Evolutionary conservation across 2,329 filamentous ascomycete genomes (phyloP), one percentile per base, ranked within the genome.

Genomic region (Microdochium nivale): DNA sequence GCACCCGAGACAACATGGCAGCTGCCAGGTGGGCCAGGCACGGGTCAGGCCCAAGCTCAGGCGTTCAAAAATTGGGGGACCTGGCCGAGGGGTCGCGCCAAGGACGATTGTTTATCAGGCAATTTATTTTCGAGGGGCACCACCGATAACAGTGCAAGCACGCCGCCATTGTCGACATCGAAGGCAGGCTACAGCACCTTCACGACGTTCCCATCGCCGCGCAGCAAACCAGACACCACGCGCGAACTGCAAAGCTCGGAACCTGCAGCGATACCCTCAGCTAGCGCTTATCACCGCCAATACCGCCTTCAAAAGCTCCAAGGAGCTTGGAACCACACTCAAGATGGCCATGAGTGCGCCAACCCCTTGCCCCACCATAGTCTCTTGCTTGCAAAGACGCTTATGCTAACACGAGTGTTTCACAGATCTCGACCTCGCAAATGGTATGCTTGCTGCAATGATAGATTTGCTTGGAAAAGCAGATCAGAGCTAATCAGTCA

Each of bases 351-450:
- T 83, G 76, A 79, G 79, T 83, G 75, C 57, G 78, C 70, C 51
- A 47, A 49, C 47, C 48, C 51, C 3, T 47, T 21, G 43, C 50
- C 32, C 52, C 54, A 54, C 51, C 32, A 25, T 49, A 40, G 56
- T 56, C 58, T 56, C 58, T 55, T 53, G 47, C 56, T 13, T 49
- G 37, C 47, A 30, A 51, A 25, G 43, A 54, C 43, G 47, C 56
- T 51, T 51, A 47, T 63, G 55, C 56, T 61, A 58, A 60, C 48
- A 24, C 55, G 50, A 57, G 60, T 68, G 47, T 63, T 55, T 49
- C 37, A 53, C 65, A 91, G 88, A 92, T 75, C 77, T 92, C 68
- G 88, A 92, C 75, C 76, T 91, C 73, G 86, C 86, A 57, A 89
- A 91, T 70, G 88, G 88, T 92, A 87, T 64, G 68, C 52, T 30